These are phyloP conservation scores for Starmera pachycereana DNA, from an alignment of 805 yeast species.

Conservation along the genomic window DNA sequence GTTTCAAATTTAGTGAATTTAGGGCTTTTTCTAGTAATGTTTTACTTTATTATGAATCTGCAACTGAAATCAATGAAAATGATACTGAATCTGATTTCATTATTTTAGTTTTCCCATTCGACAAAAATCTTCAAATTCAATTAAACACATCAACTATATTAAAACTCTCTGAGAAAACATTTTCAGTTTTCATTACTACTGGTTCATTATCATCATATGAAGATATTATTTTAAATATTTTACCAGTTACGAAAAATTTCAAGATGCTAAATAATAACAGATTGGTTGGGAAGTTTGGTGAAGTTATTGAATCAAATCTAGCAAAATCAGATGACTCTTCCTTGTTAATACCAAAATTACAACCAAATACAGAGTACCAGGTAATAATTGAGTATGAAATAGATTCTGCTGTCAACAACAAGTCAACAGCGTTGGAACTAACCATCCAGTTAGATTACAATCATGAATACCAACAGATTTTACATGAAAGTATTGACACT, in stretches of 20 bases:
- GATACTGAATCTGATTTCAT: not conserved
- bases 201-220: not conserved
- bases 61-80: slow-evolving; percentile 3
- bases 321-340: not conserved
- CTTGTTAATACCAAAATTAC: slow-evolving; percentile 1
- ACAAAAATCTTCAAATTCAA: slow-evolving; percentile 10
- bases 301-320: not conserved
- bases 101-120: slow-evolving; percentile 5
- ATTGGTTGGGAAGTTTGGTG: not conserved
- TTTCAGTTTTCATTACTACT: slow-evolving; percentile 10
- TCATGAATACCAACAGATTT: too few relatives aligned
- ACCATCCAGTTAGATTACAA: too few relatives aligned
- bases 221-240: too few relatives aligned
- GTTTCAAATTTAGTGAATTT: slow-evolving; percentile 20
- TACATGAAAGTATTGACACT: slow-evolving; percentile 30
- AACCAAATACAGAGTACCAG: slow-evolving; percentile 9
- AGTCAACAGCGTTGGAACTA: too few relatives aligned
- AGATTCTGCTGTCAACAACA: slow-evolving; percentile 3
- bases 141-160: slow-evolving; percentile 10
- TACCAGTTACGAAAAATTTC: not conserved
- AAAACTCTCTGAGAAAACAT: slow-evolving; percentile 8
- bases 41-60: slow-evolving; percentile 14
- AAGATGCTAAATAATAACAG: not conserved
- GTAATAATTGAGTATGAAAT: slow-evolving; percentile 24
- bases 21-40: slow-evolving; percentile 17